Evolutionary conservation across 1,284 basidiomycete species (phyloP), one percentile per base, ranked within the genome.

Genomic region (Xanthoconium separans): DNA sequence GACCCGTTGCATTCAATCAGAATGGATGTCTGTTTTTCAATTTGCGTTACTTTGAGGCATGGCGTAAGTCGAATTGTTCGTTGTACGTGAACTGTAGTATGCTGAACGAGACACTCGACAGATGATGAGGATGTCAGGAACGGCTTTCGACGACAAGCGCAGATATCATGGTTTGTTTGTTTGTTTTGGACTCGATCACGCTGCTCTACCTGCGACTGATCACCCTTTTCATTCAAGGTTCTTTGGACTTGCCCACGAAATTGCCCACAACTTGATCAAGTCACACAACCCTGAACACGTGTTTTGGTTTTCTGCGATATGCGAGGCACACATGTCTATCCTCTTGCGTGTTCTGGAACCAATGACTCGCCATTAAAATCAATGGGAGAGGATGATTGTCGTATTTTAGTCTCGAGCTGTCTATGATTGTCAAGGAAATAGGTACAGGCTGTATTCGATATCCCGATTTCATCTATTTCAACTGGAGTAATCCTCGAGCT

Each of bases 251-350:
- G 95, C 94, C 0, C 95, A 98, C 67, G 95, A 96, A 69, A 87
- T 91, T 54, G 87, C 89, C 1, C 91, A 93, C 69, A 93, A 93
- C 62, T 75, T 92, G 2, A 85, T 92, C 10, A 76, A 82, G 41
- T 78, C 79, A 0, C 89, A 91, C 60, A 87, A 91, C 62, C 83
- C 88, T 5, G 89, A 90, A 64, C 93, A 95, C 65, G 91, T 93
- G 60, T 98, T 95, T 69, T 97, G 93, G 72, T 95, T 95, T 64
- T 91, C 91, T 33, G 86, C 89, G 2, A 90, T 97, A 22, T 89
- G 90, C 55, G 93, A 96, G 70, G 80, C 73, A 46, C 71, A 77
- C 58, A 59, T 83, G 5, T 18, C 15, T 18, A 11, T 6, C 6
- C 27, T 47, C 16, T 16, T 7, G 15, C 16, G 20, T 24, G 18